Conservation (phyloP, 768 basidiomycete species). For the Kockovaella imperatae region DNA sequence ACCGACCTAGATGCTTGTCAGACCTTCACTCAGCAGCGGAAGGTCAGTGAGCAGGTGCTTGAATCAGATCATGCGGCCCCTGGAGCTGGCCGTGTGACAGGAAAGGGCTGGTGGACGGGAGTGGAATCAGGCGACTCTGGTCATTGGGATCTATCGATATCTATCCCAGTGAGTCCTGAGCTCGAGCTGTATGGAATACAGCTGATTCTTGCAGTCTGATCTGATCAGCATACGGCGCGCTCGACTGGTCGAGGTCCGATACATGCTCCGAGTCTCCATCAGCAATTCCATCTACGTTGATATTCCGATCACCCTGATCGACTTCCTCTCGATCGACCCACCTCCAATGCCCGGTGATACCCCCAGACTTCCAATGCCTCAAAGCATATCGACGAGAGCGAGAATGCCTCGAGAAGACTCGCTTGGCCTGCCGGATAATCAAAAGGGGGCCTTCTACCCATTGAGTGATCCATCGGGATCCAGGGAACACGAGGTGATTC, state of each 20-base stretch:
- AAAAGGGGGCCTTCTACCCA: neutral
- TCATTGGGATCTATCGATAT: conserved; percentile 62
- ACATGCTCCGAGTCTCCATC: conserved; percentile 60
- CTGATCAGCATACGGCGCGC: conserved; percentile 56
- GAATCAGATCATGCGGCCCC: conserved; percentile 54
- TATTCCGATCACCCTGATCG: conserved; percentile 68
- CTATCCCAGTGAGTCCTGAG: conserved; percentile 64
- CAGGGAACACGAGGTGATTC: neutral
- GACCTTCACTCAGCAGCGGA: conserved; percentile 56
- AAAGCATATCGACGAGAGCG: too few species aligned
- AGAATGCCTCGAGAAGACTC: too few species aligned
- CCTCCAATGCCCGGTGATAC: conserved; percentile 50
- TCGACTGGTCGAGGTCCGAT: conserved; percentile 67
- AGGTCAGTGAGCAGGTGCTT: conserved; percentile 59
- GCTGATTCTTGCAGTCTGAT: conserved; percentile 16
- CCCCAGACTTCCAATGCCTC: conserved; percentile 1
- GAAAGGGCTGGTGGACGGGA: conserved; percentile 82
- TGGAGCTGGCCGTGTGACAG: conserved; percentile 54
- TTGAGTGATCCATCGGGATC: neutral
- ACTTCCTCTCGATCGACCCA: conserved; percentile 78
- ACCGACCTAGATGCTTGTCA: conserved; percentile 58
- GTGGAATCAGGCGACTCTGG: conserved; percentile 57
- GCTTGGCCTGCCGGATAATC: neutral
- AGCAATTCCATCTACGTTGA: conserved; percentile 61
- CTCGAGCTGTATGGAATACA: neutral